phyloP scores from a whole-genome alignment of 176 grass and related monocot species.

The Thinopyrum elongatum region DNA sequence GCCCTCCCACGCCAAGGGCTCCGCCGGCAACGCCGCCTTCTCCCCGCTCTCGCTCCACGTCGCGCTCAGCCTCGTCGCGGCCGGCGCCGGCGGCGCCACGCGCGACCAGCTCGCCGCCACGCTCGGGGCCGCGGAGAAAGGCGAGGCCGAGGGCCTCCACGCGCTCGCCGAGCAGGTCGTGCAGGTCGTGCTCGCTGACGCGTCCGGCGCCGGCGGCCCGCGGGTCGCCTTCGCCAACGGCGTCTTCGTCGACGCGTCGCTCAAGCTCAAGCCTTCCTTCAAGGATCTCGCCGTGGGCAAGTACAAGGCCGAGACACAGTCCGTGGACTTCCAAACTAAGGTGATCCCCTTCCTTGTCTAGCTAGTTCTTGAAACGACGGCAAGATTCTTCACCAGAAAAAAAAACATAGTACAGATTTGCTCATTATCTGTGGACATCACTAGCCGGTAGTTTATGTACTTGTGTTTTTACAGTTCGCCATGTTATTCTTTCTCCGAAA shows the following conservation, averaged over 20 bases:
- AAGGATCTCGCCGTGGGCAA: slow-evolving; percentile 16
- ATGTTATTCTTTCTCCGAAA: background rate
- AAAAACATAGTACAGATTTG: background rate
- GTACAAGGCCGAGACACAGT: slow-evolving; percentile 52
- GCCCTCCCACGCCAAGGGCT: background rate
- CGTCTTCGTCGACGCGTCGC: slow-evolving; percentile 58
- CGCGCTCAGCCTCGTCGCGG: slow-evolving; percentile 68
- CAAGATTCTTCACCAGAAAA: background rate
- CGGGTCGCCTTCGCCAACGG: slow-evolving; percentile 51
- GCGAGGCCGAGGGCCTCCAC: slow-evolving; percentile 23
- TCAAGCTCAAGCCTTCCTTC: slow-evolving; percentile 51
- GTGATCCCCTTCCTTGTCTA: slow-evolving; percentile 12
- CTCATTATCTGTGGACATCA: background rate
- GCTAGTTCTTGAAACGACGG: background rate
- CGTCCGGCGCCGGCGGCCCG: slow-evolving; percentile 60
- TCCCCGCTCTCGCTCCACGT: slow-evolving; percentile 85
- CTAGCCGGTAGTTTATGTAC: background rate
- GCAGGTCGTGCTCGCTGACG: slow-evolving; percentile 71
- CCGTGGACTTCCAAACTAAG: slow-evolving; percentile 63
- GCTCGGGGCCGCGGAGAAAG: background rate
- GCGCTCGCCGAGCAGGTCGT: slow-evolving; percentile 62
- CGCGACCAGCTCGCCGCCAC: slow-evolving; percentile 49
- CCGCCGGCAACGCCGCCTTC: slow-evolving; percentile 49
- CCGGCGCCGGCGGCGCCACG: slow-evolving; percentile 53
- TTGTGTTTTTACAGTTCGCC: background rate